Evolutionary conservation across 1,139 yeast genomes (phyloP).

Genomic region (Diutina ranongensis): DNA sequence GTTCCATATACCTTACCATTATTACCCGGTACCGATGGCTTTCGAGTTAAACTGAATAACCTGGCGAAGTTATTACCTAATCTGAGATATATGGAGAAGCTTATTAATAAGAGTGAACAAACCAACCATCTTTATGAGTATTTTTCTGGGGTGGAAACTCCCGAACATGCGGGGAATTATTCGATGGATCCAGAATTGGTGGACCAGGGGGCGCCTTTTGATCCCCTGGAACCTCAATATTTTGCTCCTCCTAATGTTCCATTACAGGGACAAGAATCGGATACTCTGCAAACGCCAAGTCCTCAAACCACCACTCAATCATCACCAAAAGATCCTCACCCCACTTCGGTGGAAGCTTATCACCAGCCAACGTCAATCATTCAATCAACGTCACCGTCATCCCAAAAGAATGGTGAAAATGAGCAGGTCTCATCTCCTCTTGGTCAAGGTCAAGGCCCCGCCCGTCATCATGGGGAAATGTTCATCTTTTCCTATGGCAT

Average conservation of each 20-base stretch:
- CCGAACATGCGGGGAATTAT: constrained; percentile 51
- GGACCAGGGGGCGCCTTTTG: constrained; percentile 27
- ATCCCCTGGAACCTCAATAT: constrained; percentile 39
- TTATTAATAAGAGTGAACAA: constrained; percentile 72
- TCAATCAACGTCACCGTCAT: neutral
- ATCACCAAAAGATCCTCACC: neutral
- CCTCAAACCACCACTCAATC: neutral
- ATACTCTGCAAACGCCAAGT: neutral
- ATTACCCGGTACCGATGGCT: constrained; percentile 79
- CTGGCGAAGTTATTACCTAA: constrained; percentile 52
- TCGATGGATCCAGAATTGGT: constrained; percentile 36
- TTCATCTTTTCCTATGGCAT: constrained; percentile 88
- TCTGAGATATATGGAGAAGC: constrained; percentile 57
- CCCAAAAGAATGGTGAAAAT: neutral
- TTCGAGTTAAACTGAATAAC: constrained; percentile 70
- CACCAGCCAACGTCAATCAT: no score
- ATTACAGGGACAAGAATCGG: neutral
- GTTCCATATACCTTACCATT: constrained; percentile 85
- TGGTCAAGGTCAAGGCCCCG: constrained; percentile 8
- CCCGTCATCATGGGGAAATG: constrained; percentile 77
- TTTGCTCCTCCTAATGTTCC: constrained; percentile 27
- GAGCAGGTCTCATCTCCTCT: neutral
- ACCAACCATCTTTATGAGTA: constrained; percentile 87
- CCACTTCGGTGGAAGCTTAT: neutral
- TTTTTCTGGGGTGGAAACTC: constrained; percentile 70